phyloP scores from a whole-genome alignment of 768 basidiomycete genomes.

The Lepiota venenata region DNA sequence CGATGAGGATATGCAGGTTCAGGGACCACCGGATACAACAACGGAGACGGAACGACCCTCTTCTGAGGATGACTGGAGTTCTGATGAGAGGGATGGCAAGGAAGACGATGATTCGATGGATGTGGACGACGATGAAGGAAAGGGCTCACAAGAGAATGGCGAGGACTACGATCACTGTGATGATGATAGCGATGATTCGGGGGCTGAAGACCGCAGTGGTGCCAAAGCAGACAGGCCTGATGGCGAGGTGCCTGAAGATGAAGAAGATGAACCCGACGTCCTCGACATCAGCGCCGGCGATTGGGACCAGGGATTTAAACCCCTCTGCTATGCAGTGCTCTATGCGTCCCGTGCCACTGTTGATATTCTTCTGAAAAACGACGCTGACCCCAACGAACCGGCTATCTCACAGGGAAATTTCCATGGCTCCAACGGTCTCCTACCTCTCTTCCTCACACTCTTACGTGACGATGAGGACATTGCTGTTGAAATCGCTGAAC shows the following conservation, averaged over 20 bases:
- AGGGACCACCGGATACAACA: background rate
- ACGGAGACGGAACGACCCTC: slow-evolving; percentile 30
- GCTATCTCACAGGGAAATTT: slow-evolving; percentile 20
- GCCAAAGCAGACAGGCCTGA: slow-evolving; percentile 14
- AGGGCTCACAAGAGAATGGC: slow-evolving; percentile 23
- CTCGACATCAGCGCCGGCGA: slow-evolving; percentile 51
- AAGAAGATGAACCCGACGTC: slow-evolving; percentile 47
- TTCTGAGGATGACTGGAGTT: slow-evolving; percentile 52
- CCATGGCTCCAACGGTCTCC: slow-evolving; percentile 23
- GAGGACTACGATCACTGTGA: slow-evolving; percentile 20
- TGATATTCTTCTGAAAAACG: slow-evolving; percentile 42
- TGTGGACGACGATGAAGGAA: slow-evolving; percentile 22
- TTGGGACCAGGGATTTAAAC: slow-evolving; percentile 57
- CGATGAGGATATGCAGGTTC: slow-evolving; percentile 20
- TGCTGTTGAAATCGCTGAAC: slow-evolving; percentile 34
- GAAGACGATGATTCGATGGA: slow-evolving; percentile 32
- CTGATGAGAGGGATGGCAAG: slow-evolving; percentile 36
- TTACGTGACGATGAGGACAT: slow-evolving; percentile 38
- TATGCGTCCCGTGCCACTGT: slow-evolving; percentile 41
- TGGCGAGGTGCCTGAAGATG: slow-evolving; percentile 45
- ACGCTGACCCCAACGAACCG: slow-evolving; percentile 40
- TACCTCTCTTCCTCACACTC: slow-evolving; percentile 38
- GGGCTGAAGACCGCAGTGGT: slow-evolving; percentile 13
- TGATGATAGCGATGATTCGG: slow-evolving; percentile 14
- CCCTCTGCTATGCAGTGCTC: slow-evolving; percentile 49